Evolutionary conservation across 2,329 filamentous ascomycete species (phyloP).

Genomic region (Verticillium nonalfalfae): DNA sequence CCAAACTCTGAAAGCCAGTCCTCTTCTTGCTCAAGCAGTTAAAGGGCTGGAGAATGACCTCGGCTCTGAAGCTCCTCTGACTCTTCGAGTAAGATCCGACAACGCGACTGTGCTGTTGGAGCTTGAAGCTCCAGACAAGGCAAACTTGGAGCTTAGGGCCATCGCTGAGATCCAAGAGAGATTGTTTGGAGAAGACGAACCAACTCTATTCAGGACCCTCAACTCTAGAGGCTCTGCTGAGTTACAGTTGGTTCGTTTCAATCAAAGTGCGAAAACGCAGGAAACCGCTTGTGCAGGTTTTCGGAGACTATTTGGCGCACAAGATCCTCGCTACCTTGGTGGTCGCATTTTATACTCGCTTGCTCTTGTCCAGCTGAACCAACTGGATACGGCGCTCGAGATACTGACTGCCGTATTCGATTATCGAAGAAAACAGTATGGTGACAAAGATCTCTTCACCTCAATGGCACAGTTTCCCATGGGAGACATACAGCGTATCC

Average conservation of each 20-base stretch:
- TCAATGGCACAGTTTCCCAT: not conserved
- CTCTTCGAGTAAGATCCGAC: not conserved
- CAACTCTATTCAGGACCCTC: not conserved
- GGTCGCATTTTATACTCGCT: not conserved
- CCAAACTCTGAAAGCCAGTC: not conserved
- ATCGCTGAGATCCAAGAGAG: not conserved
- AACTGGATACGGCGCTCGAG: not conserved
- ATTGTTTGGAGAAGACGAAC: not conserved
- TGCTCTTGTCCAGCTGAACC: not conserved
- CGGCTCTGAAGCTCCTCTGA: not conserved
- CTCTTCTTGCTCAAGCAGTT: not conserved
- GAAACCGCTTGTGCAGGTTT: not conserved
- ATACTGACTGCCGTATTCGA: not conserved
- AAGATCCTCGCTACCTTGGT: not conserved
- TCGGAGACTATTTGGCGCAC: not conserved
- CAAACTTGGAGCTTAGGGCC: not conserved
- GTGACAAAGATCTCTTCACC: not conserved
- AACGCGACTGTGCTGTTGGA: not conserved
- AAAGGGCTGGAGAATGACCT: not conserved
- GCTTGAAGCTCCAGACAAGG: not conserved
- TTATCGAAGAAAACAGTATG: not conserved
- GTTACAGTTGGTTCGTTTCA: not conserved
- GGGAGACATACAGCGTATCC: not conserved
- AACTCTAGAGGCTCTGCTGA: not conserved
- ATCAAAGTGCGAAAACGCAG: not conserved